phyloP scores from a whole-genome alignment of 768 basidiomycete species.

The Pleurotus pulmonarius region DNA sequence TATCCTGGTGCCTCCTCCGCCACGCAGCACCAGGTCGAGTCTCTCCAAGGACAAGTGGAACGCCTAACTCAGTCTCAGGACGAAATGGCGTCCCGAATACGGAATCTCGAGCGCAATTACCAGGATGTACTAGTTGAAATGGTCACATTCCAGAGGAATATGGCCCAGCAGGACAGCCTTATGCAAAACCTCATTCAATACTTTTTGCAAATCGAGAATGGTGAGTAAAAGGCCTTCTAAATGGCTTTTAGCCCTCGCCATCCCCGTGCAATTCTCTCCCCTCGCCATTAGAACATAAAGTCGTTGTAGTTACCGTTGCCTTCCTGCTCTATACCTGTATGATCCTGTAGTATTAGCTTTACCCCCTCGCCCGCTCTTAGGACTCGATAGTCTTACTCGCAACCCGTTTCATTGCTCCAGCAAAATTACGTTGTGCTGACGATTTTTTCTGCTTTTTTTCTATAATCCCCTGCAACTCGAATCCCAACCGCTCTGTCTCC shows the following conservation, averaged over 20 bases:
- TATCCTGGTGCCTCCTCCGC: slow-evolving; percentile 20
- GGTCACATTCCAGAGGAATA: slow-evolving; percentile 66
- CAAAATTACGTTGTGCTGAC: neutral
- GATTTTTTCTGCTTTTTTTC: neutral
- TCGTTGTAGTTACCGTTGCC: neutral
- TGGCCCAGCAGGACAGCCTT: slow-evolving; percentile 81
- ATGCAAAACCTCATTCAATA: slow-evolving; percentile 82
- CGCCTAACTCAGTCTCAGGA: slow-evolving; percentile 43
- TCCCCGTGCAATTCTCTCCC: no score
- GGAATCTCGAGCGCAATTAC: slow-evolving; percentile 59
- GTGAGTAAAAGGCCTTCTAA: slow-evolving; percentile 24
- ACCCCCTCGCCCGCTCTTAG: no score
- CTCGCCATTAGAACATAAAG: neutral
- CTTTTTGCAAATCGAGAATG: slow-evolving; percentile 66
- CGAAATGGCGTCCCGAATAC: slow-evolving; percentile 50
- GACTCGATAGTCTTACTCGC: no score
- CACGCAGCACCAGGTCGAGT: slow-evolving; percentile 14
- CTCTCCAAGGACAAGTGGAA: slow-evolving; percentile 48
- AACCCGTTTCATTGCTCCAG: no score
- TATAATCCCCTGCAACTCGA: neutral
- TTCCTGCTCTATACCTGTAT: neutral
- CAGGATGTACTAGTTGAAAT: slow-evolving; percentile 68
- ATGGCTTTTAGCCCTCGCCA: neutral
- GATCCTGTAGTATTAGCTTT: no score
- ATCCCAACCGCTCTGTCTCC: neutral